Conservation (phyloP, 257 asterid genomes). For the Jaltomata sinuosa region DNA sequence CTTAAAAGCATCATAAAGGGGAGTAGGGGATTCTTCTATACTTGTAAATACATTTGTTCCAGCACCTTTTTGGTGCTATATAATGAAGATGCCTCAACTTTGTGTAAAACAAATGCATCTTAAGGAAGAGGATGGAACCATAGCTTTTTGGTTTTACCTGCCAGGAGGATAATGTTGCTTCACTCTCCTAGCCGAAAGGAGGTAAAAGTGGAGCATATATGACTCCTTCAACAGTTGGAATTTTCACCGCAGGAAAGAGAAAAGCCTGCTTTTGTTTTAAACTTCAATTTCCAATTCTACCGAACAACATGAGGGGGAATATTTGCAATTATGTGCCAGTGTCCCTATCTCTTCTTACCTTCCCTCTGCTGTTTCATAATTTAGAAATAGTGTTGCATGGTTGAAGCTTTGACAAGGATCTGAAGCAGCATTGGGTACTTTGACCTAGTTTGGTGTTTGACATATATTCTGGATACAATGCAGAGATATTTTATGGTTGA, state of each 20-base stretch:
- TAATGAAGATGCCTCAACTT: background rate
- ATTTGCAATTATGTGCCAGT: background rate
- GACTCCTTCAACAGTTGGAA: background rate
- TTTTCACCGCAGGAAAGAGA: background rate
- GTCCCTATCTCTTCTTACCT: background rate
- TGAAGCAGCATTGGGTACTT: background rate
- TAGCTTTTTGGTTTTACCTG: background rate
- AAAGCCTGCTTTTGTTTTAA: background rate
- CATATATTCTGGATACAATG: background rate
- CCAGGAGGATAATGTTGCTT: background rate
- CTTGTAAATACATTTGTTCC: background rate
- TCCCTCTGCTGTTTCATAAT: background rate
- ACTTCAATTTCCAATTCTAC: background rate
- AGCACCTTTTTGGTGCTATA: background rate
- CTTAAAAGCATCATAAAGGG: background rate
- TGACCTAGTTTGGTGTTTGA: background rate
- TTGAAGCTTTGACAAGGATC: background rate
- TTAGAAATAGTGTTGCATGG: background rate
- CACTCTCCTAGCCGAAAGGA: background rate
- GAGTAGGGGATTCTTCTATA: background rate
- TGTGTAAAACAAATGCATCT: background rate
- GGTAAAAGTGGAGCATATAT: background rate
- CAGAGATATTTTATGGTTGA: background rate
- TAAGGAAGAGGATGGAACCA: background rate
- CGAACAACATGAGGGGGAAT: background rate